Conservation (phyloP, 331 rosid species). For the Pyrus hybrid region DNA sequence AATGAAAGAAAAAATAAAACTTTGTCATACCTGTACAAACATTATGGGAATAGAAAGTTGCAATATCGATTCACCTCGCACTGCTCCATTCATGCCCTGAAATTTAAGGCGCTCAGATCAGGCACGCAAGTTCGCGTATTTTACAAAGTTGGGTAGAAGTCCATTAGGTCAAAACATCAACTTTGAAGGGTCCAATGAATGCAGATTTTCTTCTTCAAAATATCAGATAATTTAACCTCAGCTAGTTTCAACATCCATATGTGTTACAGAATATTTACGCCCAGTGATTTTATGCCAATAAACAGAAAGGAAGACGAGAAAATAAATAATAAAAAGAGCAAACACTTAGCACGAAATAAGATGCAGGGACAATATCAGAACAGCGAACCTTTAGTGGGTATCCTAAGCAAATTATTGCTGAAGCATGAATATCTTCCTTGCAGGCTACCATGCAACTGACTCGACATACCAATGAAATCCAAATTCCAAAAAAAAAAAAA, state of each 20-base stretch:
- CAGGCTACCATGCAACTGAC: slow-evolving; percentile 88
- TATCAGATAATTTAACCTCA: background rate
- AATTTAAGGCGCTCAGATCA: background rate
- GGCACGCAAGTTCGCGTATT: background rate
- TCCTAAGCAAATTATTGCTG: slow-evolving; percentile 82
- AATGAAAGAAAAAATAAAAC: background rate
- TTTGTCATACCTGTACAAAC: slow-evolving; percentile 36
- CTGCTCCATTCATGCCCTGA: slow-evolving; percentile 30
- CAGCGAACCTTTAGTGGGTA: slow-evolving; percentile 71
- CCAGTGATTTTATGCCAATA: background rate
- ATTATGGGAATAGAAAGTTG: slow-evolving; percentile 31
- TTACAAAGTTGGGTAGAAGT: background rate
- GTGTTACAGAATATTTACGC: background rate
- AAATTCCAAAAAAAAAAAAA: too few relatives aligned
- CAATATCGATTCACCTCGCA: slow-evolving; percentile 34
- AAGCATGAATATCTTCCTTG: slow-evolving; percentile 46
- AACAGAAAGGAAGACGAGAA: background rate
- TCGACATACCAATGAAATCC: slow-evolving; percentile 33
- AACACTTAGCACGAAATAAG: background rate
- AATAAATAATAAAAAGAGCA: background rate
- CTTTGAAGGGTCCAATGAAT: background rate
- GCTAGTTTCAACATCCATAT: background rate
- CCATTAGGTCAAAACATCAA: background rate
- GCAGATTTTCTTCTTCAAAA: background rate
- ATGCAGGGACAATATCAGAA: slow-evolving; percentile 20